Conservation (phyloP, 306 rosid species). For the Medicago ruthenica region DNA sequence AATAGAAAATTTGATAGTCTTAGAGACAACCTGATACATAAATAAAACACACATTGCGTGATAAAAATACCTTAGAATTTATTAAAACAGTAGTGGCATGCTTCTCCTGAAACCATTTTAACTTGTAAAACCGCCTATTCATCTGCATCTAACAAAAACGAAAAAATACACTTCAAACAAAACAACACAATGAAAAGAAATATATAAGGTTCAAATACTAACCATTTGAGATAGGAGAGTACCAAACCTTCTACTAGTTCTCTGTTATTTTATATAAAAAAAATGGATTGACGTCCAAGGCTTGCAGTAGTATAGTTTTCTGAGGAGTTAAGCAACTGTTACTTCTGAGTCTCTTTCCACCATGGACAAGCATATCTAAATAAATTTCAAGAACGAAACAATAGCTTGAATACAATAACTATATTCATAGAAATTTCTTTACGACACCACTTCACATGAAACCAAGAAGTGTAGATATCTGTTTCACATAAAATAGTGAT, state of each 20-base stretch:
- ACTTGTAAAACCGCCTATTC: not conserved
- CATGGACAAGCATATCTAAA: not conserved
- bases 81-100: not conserved
- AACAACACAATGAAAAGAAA: not conserved
- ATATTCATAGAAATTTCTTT: not conserved
- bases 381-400: not conserved
- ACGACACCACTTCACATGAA: too few relatives aligned
- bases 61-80: not conserved
- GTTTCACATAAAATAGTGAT: too few relatives aligned
- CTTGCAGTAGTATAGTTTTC: not conserved
- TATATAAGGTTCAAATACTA: not conserved
- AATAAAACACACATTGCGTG: not conserved
- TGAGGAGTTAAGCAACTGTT: not conserved
- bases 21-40: not conserved
- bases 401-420: not conserved
- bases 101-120: not conserved
- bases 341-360: conserved; percentile 1
- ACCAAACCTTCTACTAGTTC: not conserved
- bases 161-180: conserved; percentile 2
- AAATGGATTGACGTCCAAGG: not conserved
- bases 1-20: not conserved
- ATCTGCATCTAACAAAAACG: not conserved
- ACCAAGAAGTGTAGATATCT: too few relatives aligned
- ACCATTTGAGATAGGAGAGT: conserved; percentile 9
- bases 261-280: not conserved